phyloP scores from a whole-genome alignment of 1,139 yeast species.

The Scheffersomyces segobiensis region DNA sequence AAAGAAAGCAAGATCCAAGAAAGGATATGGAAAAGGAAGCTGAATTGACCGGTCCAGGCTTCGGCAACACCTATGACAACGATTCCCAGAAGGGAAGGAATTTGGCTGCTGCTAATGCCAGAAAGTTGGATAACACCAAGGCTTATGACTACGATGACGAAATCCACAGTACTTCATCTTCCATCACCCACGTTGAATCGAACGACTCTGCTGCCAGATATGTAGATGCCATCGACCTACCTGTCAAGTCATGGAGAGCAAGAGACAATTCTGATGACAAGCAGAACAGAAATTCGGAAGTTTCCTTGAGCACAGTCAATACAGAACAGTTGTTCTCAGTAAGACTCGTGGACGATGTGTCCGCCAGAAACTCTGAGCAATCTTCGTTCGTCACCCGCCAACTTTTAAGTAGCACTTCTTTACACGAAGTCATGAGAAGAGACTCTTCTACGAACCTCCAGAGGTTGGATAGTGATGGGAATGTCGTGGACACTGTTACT shows the following conservation, averaged over 20 bases:
- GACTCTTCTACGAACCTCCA: conserved; percentile 50
- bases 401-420: conserved; percentile 31
- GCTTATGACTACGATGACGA: conserved; percentile 19
- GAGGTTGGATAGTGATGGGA: conserved; percentile 56
- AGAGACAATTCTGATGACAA: conserved; percentile 31
- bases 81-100: conserved; percentile 38
- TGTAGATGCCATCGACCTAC: conserved; percentile 39
- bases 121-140: conserved; percentile 47
- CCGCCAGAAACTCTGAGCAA: conserved; percentile 27
- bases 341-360: conserved; percentile 64
- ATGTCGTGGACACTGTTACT: conserved; percentile 37
- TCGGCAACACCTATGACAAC: conserved; percentile 31
- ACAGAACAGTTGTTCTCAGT: conserved; percentile 84
- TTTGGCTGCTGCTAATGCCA: conserved; percentile 51
- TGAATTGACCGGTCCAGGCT: conserved; percentile 37
- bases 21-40: conserved; percentile 31
- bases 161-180: conserved; percentile 29
- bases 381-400: conserved; percentile 23
- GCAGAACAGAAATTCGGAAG: conserved; percentile 50
- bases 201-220: conserved; percentile 24
- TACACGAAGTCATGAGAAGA: conserved; percentile 28
- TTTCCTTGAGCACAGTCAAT: conserved; percentile 80
- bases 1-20: conserved; percentile 27
- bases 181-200: conserved; percentile 40
- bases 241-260: conserved; percentile 78